phyloP scores from a whole-genome alignment of 2,329 filamentous ascomycete species.

The Aspergillus cejpii region DNA sequence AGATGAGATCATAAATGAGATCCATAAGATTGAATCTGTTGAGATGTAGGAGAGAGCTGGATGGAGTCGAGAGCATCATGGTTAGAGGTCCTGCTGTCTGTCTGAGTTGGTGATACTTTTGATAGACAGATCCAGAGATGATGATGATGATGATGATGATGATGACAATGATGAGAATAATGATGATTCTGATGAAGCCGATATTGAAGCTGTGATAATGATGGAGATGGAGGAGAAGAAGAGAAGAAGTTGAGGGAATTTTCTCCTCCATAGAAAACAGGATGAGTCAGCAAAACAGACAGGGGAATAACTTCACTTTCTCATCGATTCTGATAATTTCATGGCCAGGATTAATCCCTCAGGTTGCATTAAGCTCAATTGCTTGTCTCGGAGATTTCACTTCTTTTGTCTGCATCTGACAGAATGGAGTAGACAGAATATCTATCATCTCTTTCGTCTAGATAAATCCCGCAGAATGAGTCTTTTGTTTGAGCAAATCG shows the following conservation, averaged over 20 bases:
- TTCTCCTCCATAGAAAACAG: background rate
- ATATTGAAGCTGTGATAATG: background rate
- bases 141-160: no score
- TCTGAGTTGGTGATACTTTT: no score
- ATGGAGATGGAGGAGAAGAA: background rate
- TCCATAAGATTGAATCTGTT: no score
- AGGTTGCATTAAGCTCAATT: background rate
- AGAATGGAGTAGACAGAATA: background rate
- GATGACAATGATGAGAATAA: no score
- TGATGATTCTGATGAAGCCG: no score
- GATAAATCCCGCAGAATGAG: background rate
- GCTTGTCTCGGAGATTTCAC: background rate
- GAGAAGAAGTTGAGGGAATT: background rate
- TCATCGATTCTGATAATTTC: no score
- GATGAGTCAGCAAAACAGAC: no score
- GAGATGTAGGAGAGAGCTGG: no score
- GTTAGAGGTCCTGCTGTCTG: no score
- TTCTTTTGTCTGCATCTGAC: background rate
- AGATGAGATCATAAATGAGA: background rate
- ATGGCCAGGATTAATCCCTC: background rate
- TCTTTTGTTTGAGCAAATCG: background rate
- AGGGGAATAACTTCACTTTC: no score
- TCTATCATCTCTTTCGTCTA: background rate
- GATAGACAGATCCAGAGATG: no score
- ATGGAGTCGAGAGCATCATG: no score